These are phyloP conservation scores for Leccinum fallax DNA, from an alignment of 1,284 basidiomycete genomes.

Conservation along the genomic window DNA sequence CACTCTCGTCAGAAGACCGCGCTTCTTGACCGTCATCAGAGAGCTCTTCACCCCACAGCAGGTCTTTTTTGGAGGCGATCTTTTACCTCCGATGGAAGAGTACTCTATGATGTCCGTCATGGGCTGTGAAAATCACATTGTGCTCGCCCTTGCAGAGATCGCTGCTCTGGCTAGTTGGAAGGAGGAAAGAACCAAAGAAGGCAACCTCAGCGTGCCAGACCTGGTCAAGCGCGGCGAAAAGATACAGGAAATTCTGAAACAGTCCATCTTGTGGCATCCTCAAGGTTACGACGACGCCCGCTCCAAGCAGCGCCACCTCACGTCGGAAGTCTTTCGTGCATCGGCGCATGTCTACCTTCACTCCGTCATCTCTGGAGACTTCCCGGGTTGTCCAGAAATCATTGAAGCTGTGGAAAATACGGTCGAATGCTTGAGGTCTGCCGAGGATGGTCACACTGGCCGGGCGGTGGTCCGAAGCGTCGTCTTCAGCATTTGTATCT, in stretches of 20 bases:
- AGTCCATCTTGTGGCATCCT: slow-evolving; percentile 16
- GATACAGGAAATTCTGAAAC: slow-evolving; percentile 52
- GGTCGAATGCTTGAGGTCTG: slow-evolving; percentile 49
- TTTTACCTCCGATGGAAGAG: slow-evolving; percentile 22
- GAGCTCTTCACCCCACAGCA: slow-evolving; percentile 53
- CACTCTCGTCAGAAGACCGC: slow-evolving; percentile 59
- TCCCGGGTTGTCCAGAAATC: slow-evolving; percentile 64
- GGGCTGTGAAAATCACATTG: slow-evolving; percentile 81
- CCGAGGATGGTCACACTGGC: slow-evolving; percentile 45
- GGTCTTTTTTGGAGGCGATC: slow-evolving; percentile 30
- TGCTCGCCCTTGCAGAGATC: slow-evolving; percentile 77
- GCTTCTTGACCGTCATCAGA: slow-evolving; percentile 58
- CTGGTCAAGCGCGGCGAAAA: slow-evolving; percentile 54
- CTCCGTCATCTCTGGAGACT: slow-evolving; percentile 69
- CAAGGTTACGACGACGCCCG: slow-evolving; percentile 18
- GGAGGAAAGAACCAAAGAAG: slow-evolving; percentile 39
- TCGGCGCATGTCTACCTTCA: slow-evolving; percentile 72
- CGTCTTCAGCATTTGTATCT: slow-evolving; percentile 75
- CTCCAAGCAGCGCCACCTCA: slow-evolving; percentile 49
- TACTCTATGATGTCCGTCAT: slow-evolving; percentile 76
- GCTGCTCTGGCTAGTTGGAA: slow-evolving; percentile 72
- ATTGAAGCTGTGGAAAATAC: slow-evolving; percentile 54
- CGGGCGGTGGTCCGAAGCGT: slow-evolving; percentile 72
- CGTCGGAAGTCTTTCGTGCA: slow-evolving; percentile 74
- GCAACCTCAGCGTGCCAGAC: slow-evolving; percentile 55